phyloP scores from a whole-genome alignment of 176 grass and related monocot genomes.

The Hyparrhenia diplandra region DNA sequence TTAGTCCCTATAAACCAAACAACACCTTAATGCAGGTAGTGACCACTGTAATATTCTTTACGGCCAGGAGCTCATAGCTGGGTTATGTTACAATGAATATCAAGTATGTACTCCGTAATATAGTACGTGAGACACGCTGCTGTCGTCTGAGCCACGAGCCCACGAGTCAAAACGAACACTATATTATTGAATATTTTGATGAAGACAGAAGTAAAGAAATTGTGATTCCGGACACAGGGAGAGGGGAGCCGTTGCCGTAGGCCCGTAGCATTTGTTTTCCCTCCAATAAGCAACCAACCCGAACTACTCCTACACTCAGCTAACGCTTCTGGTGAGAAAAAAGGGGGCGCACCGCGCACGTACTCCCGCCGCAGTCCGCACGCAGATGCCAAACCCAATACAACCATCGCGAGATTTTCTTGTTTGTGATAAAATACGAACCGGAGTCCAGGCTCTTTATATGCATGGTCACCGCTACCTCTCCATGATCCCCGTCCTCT shows the following conservation, averaged over 20 bases:
- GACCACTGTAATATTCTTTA: neutral
- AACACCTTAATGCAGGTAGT: neutral
- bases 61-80: neutral
- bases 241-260: no score
- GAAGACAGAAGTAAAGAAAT: neutral
- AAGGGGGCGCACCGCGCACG: conserved; percentile 33
- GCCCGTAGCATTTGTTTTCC: conserved; percentile 39
- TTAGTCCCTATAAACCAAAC: no score
- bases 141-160: no score
- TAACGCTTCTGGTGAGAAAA: conserved; percentile 77
- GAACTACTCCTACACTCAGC: conserved; percentile 68
- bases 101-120: neutral
- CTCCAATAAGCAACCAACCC: conserved; percentile 62
- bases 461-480: neutral
- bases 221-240: neutral
- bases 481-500: neutral
- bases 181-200: neutral
- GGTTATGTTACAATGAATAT: neutral
- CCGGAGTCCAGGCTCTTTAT: conserved; percentile 43
- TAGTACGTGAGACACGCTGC: no score
- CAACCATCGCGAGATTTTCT: neutral
- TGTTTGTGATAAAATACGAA: neutral
- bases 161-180: conserved; percentile 20
- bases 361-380: neutral
- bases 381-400: conserved; percentile 29